Base-by-base conservation (phyloP, 495 filamentous ascomycete genomes). In the Daldinia concentrica region DNA sequence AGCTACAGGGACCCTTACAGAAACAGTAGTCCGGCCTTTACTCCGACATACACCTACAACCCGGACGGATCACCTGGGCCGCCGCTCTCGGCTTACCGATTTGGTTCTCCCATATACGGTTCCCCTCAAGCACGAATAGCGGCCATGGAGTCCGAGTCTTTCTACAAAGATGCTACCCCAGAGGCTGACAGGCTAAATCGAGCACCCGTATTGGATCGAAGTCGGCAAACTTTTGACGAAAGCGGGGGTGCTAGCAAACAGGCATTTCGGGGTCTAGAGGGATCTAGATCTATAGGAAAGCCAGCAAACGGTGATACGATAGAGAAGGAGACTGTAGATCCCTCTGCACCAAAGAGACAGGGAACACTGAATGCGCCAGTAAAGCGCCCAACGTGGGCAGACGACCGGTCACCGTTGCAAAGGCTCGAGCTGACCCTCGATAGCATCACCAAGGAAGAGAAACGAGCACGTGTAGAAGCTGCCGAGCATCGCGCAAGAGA, bases 401-500 rank as follows among this genome's bases (percentile, higher is more conserved):
- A 88, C 24, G 90, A 94, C 75, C 88, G 92, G 57, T 97, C 94
- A 55, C 95, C 95, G 34, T 82, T 99, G 24, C 95, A 98, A 78
- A 94, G 90, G 78, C 88, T 99, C 59, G 95, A 98, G 81, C 87
- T 91, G 41, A 93, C 93, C 58, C 83, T 98, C 63, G 89, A 88
- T 77, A 92, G 92, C 77, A 94, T 97, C 72, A 96, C 90, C 77
- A 97, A 97, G 78, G 93, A 96, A 74, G 94, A 97, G 75, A 97
- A 93, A 76, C 86, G 92, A 64, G 91, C 92, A 2, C 86, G 91
- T 54, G 87, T 91, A n/a, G 85, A 93, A 79, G 90, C 94, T 76
- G 91, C 92, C 1, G 94, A 97, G 74, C 80, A 84, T 57, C 83
- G 82, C 76, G 79, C 86, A 74, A 80, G 89, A 82, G 84, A 87